phyloP scores from a whole-genome alignment of 2,329 filamentous ascomycete genomes.

The Herpotrichia juniperi region DNA sequence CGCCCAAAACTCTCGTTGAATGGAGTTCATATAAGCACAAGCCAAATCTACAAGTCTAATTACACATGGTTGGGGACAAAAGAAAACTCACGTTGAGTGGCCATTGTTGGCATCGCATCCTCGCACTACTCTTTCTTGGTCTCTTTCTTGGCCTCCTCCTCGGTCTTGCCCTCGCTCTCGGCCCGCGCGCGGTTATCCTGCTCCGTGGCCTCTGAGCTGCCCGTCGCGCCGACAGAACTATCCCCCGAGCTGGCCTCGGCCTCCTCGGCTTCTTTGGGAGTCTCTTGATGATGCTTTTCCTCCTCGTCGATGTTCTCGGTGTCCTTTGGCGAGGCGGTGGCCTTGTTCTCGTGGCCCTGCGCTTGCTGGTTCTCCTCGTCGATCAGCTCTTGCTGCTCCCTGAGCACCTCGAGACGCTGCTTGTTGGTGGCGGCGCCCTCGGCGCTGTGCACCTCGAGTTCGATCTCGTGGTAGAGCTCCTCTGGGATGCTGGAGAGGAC shows the following conservation, averaged over 20 bases:
- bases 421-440: constrained; percentile 98
- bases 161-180: constrained; percentile 11
- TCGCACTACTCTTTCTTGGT: constrained; percentile 10
- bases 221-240: constrained; percentile 31
- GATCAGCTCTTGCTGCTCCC: constrained; percentile 97
- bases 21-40: constrained; percentile 2
- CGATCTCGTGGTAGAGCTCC: constrained; percentile 98
- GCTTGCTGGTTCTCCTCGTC: constrained; percentile 96
- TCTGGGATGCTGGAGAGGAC: constrained; percentile 95
- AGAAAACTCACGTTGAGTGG: background rate
- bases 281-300: constrained; percentile 65
- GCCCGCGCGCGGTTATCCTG: constrained; percentile 32
- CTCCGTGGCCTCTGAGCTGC: constrained; percentile 39
- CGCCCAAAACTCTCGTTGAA: constrained; percentile 1
- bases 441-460: constrained; percentile 95
- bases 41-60: constrained; percentile 3
- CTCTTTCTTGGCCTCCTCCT: constrained; percentile 23
- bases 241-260: constrained; percentile 41
- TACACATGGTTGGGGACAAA: background rate
- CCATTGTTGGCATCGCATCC: background rate
- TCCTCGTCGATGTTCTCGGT: constrained; percentile 94
- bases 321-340: constrained; percentile 79
- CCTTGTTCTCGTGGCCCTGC: constrained; percentile 73
- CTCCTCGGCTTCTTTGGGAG: constrained; percentile 29
- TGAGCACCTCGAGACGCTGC: constrained; percentile 96